A percentile compares a stretch with the other conserved stretches of the same genome.
These are phyloP conservation scores for Didymella arachidicola DNA, from an alignment of 2,329 filamentous ascomycete species.

Conservation along the genomic window DNA sequence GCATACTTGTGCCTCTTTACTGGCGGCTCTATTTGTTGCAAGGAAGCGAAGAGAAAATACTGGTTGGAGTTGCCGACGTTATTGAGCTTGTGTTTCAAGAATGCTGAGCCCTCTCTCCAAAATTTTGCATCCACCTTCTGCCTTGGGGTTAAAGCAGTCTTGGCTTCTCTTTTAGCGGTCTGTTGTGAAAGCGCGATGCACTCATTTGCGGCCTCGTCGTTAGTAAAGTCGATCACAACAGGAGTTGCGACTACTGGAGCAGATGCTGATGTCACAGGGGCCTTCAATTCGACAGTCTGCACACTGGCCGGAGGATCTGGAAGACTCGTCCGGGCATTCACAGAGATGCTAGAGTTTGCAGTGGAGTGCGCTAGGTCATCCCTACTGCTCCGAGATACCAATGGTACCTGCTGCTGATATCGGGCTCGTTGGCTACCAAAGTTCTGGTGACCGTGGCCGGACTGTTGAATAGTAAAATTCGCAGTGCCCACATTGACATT, in stretches of 20 bases:
- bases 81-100: neutral
- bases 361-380: neutral
- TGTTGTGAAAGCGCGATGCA: neutral
- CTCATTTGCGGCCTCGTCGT: neutral
- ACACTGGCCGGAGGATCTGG: neutral
- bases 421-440: neutral
- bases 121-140: neutral
- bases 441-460: neutral
- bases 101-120: neutral
- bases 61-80: neutral
- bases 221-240: neutral
- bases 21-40: neutral
- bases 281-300: neutral
- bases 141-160: neutral
- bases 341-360: neutral
- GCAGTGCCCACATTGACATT: neutral
- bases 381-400: neutral
- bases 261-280: neutral
- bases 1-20: neutral
- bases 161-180: neutral
- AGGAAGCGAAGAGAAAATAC: conserved; percentile 2
- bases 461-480: neutral
- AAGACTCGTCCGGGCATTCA: neutral
- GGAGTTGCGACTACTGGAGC: neutral
- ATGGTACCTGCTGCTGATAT: neutral